Percentiles rank a stretch among this genome's conserved stretches.
phyloP scores from a whole-genome alignment of 1,284 basidiomycete species.

The Austroboletus niveus region DNA sequence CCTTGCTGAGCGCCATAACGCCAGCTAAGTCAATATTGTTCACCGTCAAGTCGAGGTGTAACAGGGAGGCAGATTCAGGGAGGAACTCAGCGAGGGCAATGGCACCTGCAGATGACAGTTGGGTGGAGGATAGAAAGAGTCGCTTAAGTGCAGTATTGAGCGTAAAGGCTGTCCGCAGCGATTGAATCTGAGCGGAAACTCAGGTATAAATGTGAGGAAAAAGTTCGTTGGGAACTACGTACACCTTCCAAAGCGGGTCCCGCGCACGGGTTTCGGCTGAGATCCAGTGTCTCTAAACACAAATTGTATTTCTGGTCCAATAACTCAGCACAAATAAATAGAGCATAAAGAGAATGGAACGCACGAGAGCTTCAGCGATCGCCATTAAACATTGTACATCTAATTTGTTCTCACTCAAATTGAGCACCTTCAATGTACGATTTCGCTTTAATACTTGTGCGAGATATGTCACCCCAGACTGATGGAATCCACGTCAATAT shows the following conservation, averaged over 20 bases:
- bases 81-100: constrained; percentile 96
- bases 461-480: constrained; percentile 84
- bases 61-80: constrained; percentile 81
- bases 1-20: constrained; percentile 87
- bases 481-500: constrained; percentile 23
- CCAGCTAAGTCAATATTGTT: constrained; percentile 87
- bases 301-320: constrained; percentile 85
- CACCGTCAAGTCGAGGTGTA: constrained; percentile 86
- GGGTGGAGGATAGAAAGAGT: constrained; percentile 86
- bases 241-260: constrained; percentile 87
- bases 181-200: constrained; percentile 64
- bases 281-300: constrained; percentile 89
- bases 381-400: constrained; percentile 79
- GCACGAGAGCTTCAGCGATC: constrained; percentile 86
- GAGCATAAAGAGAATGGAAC: not conserved
- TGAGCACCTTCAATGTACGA: constrained; percentile 90
- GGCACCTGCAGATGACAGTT: constrained; percentile 81
- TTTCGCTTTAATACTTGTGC: constrained; percentile 96
- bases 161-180: constrained; percentile 88
- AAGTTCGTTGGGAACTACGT: constrained; percentile 25
- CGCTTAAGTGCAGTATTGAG: constrained; percentile 91
- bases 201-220: not conserved
- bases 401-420: constrained; percentile 91
- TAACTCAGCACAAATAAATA: not conserved
- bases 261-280: constrained; percentile 91